A percentile compares a stretch with the other conserved stretches of the same genome.
Evolutionary conservation across 1,284 basidiomycete species (phyloP).

Genomic region (Dichomitus squalens): DNA sequence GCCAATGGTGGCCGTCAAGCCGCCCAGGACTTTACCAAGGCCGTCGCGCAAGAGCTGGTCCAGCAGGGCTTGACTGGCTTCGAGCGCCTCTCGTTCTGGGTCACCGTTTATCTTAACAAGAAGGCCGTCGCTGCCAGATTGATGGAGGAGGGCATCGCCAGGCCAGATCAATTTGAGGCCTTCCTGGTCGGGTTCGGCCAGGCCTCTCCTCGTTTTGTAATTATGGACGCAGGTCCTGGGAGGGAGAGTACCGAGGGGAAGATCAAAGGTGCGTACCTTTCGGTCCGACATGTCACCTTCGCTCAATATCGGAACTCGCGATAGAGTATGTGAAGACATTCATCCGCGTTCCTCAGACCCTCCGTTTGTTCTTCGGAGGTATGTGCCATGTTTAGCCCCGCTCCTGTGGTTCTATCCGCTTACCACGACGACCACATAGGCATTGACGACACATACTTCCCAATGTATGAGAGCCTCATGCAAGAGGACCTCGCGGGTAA

Average conservation of each 20-base stretch:
- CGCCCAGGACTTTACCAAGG: constrained; percentile 65
- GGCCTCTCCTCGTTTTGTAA: constrained; percentile 65
- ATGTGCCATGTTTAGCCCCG: constrained; percentile 22
- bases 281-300: neutral
- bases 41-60: constrained; percentile 64
- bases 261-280: constrained; percentile 60
- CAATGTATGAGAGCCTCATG: constrained; percentile 38
- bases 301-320: constrained; percentile 6
- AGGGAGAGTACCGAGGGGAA: constrained; percentile 70
- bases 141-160: constrained; percentile 54
- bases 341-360: constrained; percentile 71
- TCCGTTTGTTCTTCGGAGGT: constrained; percentile 75
- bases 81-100: constrained; percentile 69
- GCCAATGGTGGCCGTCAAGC: constrained; percentile 68
- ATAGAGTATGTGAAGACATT: constrained; percentile 79
- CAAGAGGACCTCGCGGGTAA: constrained; percentile 69
- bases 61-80: constrained; percentile 57
- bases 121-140: constrained; percentile 52
- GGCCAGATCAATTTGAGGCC: constrained; percentile 62
- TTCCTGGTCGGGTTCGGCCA: constrained; percentile 74
- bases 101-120: constrained; percentile 71
- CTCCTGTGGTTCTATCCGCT: neutral
- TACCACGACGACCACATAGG: constrained; percentile 30
- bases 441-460: constrained; percentile 46
- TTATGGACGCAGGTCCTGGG: constrained; percentile 72